Evolutionary conservation across 345 rosid genomes (phyloP).

Genomic region (Dipteronia dyeriana): DNA sequence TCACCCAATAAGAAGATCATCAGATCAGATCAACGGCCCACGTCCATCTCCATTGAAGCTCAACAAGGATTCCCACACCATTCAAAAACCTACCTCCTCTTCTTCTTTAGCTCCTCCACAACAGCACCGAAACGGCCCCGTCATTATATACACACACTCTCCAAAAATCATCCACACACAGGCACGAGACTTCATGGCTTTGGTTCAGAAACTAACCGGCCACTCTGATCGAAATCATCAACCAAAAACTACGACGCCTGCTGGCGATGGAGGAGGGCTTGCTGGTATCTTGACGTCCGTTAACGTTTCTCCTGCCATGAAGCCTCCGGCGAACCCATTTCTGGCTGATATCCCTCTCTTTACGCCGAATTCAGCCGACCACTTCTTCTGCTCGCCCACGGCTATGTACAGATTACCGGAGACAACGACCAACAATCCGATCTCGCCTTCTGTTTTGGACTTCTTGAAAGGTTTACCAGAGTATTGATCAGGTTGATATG

Average conservation of each 20-base stretch:
- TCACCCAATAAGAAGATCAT: conserved; percentile 1
- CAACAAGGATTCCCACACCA: conserved; percentile 46
- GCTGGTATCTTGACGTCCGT: not conserved
- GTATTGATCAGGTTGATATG: conserved; percentile 9
- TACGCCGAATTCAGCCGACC: conserved; percentile 27
- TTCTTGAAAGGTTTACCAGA: conserved; percentile 38
- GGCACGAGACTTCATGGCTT: conserved; percentile 74
- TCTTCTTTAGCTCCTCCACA: not conserved
- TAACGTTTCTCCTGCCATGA: conserved; percentile 15
- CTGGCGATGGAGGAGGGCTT: not conserved
- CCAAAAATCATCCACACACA: conserved; percentile 80
- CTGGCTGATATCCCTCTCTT: conserved; percentile 43
- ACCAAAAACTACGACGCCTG: not conserved
- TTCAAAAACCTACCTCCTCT: conserved; percentile 34
- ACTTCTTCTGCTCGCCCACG: conserved; percentile 38
- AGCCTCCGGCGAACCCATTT: conserved; percentile 17
- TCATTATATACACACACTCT: conserved; percentile 65
- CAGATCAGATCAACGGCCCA: conserved; percentile 31
- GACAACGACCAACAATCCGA: conserved; percentile 1
- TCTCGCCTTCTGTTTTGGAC: conserved; percentile 38
- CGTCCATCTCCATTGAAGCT: conserved; percentile 44
- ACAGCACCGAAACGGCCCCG: conserved; percentile 44
- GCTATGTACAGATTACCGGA: conserved; percentile 29
- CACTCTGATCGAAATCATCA: conserved; percentile 14
- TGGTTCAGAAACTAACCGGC: conserved; percentile 83